Evolutionary conservation across 208 protist genomes (phyloP).

Genomic region (Trypanosoma boissoni): DNA sequence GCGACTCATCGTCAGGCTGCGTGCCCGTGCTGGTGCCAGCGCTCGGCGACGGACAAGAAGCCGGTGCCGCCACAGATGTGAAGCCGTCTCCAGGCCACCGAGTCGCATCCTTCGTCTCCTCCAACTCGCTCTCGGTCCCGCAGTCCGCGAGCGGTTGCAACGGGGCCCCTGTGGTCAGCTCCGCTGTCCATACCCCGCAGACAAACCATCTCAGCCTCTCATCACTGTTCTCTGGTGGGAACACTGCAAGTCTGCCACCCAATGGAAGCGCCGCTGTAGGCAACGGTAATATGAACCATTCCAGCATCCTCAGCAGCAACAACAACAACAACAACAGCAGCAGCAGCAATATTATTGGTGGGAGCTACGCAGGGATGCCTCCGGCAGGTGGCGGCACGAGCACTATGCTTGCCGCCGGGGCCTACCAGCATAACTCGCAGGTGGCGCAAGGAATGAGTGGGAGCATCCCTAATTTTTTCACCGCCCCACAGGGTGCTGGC

Average conservation of each 20-base stretch:
- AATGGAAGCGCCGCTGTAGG: background rate
- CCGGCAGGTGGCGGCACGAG: background rate
- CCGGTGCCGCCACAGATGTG: background rate
- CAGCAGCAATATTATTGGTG: background rate
- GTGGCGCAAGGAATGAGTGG: slow-evolving; percentile 23
- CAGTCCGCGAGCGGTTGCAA: background rate
- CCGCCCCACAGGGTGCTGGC: slow-evolving; percentile 13
- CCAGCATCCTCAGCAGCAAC: slow-evolving; percentile 7
- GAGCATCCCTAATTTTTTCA: slow-evolving; percentile 28
- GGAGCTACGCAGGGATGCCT: background rate
- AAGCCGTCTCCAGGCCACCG: background rate
- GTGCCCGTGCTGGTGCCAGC: background rate
- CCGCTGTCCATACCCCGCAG: slow-evolving; percentile 16
- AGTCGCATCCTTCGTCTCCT: background rate
- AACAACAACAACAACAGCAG: slow-evolving; percentile 7
- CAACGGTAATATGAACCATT: slow-evolving; percentile 2
- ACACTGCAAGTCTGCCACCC: too few relatives aligned
- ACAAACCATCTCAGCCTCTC: slow-evolving; percentile 15
- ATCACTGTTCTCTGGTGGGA: slow-evolving; percentile 16
- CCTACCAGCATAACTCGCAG: slow-evolving; percentile 10
- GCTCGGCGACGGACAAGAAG: background rate
- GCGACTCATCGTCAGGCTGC: too few relatives aligned
- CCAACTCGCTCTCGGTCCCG: background rate
- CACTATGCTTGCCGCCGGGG: slow-evolving; percentile 4
- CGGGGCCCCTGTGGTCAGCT: slow-evolving; percentile 6